Conservation (phyloP, 352 stramenopile species). For the Plasmopara muralis region DNA sequence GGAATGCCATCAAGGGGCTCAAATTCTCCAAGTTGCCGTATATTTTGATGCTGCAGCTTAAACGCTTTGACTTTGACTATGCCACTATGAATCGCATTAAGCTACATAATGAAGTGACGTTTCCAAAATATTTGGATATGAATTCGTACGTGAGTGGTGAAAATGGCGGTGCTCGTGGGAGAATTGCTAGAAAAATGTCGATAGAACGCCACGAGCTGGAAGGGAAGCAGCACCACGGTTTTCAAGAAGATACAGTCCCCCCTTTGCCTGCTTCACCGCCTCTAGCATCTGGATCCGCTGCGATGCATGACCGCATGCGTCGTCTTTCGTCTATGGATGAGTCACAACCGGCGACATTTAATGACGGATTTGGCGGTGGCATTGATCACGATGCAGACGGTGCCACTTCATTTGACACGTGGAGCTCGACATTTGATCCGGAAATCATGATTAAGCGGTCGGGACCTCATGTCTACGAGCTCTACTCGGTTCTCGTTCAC, state of each 20-base stretch:
- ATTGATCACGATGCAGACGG: constrained; percentile 15
- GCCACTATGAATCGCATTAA: constrained; percentile 85
- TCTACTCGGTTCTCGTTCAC: constrained; percentile 91
- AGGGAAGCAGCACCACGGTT: constrained; percentile 23
- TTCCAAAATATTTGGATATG: constrained; percentile 87
- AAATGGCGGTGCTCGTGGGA: constrained; percentile 35
- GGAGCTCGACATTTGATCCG: constrained; percentile 59
- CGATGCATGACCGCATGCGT: constrained; percentile 18
- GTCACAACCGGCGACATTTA: constrained; percentile 42
- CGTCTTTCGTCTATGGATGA: constrained; percentile 75
- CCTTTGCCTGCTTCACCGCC: constrained; percentile 18
- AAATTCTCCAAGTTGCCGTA: constrained; percentile 87
- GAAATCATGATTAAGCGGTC: constrained; percentile 52
- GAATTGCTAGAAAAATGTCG: constrained; percentile 81
- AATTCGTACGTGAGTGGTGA: constrained; percentile 78
- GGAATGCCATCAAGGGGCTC: constrained; percentile 86
- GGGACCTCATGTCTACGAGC: constrained; percentile 81
- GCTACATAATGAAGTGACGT: constrained; percentile 80
- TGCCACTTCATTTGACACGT: constrained; percentile 44
- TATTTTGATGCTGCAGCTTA: constrained; percentile 86
- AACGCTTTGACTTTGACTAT: constrained; percentile 91
- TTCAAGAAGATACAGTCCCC: constrained; percentile 8
- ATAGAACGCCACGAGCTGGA: constrained; percentile 77
- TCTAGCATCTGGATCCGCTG: constrained; percentile 6
- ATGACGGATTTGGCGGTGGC: constrained; percentile 17